Evolutionary conservation across 805 yeast genomes (phyloP), one percentile per base, ranked within the genome.

Genomic region (Lipomyces spencermartinsiae): DNA sequence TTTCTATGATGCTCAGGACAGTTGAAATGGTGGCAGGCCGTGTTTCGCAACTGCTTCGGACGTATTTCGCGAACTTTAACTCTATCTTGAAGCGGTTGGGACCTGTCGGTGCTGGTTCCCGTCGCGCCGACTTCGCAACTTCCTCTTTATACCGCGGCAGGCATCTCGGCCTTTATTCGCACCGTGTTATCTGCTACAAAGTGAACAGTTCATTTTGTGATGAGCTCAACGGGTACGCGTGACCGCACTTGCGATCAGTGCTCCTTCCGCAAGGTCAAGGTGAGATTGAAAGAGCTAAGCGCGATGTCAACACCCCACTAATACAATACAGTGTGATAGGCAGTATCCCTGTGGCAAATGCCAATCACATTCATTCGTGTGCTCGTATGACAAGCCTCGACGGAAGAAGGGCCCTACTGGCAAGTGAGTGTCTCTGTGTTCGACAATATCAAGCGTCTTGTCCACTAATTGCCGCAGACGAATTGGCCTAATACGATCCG

Each of bases 201-300:
- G 10, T 5, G 22, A 8, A 19, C 10, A 8, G 19, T 1, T 25
- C 29, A 25, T 25, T 25, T 43, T 10, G 9, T 4, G n/a, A 43
- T 43, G 49, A 43, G 22, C n/a, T 43, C 25, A 3, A 19, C 49
- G 49, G n/a, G 22, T 43, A 43, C 49, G 9, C 49, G 49, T 43
- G 49, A 43, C 49, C 49, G 49, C 49, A 43, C 58, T 9, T 57
- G 60, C 37, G 60, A 57, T 57, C 60, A 57, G 60, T 57, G 60
- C 60, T 57, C 60, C 14, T 57, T 57, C 25, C 60, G 60, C 49
- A 57, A 57, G 49, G 60, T 57, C 9, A 57, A 57, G 60, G 60
- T 57, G 49, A 34, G 60, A 12, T 25, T 33, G 16, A 25, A 10
- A 19, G 60, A 8, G 49, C 31, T 1, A 57, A 57, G 56, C 5